Base-by-base conservation (phyloP, 179 eudicot species). In the Actinidia polygama region DNA sequence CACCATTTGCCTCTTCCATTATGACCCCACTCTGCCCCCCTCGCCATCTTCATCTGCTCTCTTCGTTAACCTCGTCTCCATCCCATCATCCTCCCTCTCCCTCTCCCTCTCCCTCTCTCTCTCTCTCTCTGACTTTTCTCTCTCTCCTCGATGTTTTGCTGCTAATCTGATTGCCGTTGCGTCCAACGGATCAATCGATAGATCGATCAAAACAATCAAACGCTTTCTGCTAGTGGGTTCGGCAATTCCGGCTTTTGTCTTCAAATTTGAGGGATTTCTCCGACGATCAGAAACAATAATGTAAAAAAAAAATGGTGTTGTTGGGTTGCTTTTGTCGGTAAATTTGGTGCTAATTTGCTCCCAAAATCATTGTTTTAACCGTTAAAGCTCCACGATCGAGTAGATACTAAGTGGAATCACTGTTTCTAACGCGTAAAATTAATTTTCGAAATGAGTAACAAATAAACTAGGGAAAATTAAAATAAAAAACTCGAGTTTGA, bases 1-100 rank as follows among this genome's bases (percentile, higher is more conserved):
- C 91, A 91, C 89, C 94, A 92, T 89, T 90, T 91, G 14, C 80
- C 75, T 64, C 87, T 83, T 49, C 87, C 89, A 46, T 78, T 82
- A 50, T 82, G 26, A 26, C 84, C 87, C 89, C 84, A 87, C 81
- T 89, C 92, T 75, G 83, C 80, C 79, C 92, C 90, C 80, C 88
- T 94, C 94, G 89, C 91, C 80, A 77, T 81, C 75, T 71, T 70
- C 83, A 75, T 66, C 79, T 79, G 64, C 73, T 51, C 61, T 79
- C 87, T 80, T 71, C 76, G 54, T 84, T 85, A 88, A 67, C 85
- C 75, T 68, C 79, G 75, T 80, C 88, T 86, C 85, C 93, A 91
- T 86, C 75, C 85, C 90, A 88, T 86, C 88, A 89, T 89, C 76
- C 71, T 77, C 50, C 58, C 81, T 1, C 68, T 19, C 75, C 44